Evolutionary conservation across 305 asterid species (phyloP).

Genomic region (Fraxinus paxiana): DNA sequence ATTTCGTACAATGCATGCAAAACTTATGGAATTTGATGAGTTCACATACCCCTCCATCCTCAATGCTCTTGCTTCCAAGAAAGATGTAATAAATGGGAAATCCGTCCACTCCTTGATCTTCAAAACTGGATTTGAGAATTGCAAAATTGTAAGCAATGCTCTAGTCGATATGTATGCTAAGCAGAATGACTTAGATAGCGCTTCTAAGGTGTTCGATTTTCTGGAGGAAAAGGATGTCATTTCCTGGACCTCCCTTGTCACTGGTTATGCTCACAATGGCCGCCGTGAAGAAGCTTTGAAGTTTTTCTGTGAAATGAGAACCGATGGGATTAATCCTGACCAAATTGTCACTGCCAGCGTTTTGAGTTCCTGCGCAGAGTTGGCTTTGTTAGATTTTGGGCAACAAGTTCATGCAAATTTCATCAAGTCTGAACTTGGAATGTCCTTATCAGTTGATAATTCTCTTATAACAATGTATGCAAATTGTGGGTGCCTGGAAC

Average conservation of each 20-base stretch:
- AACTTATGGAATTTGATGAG: constrained; percentile 58
- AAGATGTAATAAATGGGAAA: constrained; percentile 40
- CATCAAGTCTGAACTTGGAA: constrained; percentile 38
- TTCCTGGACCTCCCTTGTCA: constrained; percentile 81
- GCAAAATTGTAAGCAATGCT: constrained; percentile 56
- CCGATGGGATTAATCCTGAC: constrained; percentile 45
- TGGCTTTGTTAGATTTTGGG: constrained; percentile 66
- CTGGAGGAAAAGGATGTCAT: constrained; percentile 62
- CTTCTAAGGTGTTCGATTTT: constrained; percentile 39
- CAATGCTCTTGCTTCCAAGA: constrained; percentile 53
- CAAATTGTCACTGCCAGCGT: constrained; percentile 52
- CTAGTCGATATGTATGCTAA: constrained; percentile 87
- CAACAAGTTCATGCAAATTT: constrained; percentile 61
- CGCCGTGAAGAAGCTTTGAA: constrained; percentile 56
- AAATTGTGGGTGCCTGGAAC: constrained; percentile 63
- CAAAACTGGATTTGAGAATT: constrained; percentile 57
- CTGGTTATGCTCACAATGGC: constrained; percentile 63
- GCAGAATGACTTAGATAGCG: constrained; percentile 39
- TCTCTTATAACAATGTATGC: constrained; percentile 73
- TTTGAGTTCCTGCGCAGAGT: constrained; percentile 65
- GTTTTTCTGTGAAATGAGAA: constrained; percentile 57
- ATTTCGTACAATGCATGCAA: constrained; percentile 52
- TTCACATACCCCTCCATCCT: constrained; percentile 70
- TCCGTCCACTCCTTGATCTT: constrained; percentile 52
- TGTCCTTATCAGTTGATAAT: constrained; percentile 56